Evolutionary conservation across 371 early-diverging fungal genomes (phyloP).

Genomic region (Mucor racemosus): DNA sequence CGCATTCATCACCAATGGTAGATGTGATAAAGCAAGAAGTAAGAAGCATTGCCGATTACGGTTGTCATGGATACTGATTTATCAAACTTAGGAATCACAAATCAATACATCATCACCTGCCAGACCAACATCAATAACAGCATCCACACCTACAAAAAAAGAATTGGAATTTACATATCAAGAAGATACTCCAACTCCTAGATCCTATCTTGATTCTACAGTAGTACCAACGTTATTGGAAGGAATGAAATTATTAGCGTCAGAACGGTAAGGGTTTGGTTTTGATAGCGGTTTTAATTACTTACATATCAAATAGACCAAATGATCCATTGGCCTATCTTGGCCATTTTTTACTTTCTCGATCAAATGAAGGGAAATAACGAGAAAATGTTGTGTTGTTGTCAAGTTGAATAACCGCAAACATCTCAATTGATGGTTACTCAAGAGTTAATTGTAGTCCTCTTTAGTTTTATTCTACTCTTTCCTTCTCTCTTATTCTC

Average conservation of each 20-base stretch:
- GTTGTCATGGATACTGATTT: neutral
- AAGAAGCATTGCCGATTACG: neutral
- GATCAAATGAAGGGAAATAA: slow-evolving; percentile 24
- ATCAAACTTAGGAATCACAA: neutral
- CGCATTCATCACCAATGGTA: neutral
- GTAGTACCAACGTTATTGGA: slow-evolving; percentile 67
- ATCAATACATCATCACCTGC: neutral
- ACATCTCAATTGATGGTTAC: neutral
- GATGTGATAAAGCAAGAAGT: slow-evolving; percentile 20
- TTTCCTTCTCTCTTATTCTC: neutral
- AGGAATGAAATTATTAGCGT: slow-evolving; percentile 64
- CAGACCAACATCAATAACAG: neutral
- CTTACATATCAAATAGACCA: slow-evolving; percentile 31
- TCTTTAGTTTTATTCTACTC: neutral
- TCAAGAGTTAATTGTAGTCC: slow-evolving; percentile 1
- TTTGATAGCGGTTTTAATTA: neutral
- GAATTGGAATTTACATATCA: slow-evolving; percentile 4
- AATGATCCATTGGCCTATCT: slow-evolving; percentile 51
- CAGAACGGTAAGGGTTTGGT: slow-evolving; percentile 55
- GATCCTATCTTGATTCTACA: slow-evolving; percentile 64
- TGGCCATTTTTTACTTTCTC: slow-evolving; percentile 45
- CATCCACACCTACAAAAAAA: neutral
- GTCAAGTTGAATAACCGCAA: slow-evolving; percentile 4
- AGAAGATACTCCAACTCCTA: slow-evolving; percentile 42
- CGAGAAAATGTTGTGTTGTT: neutral